Evolutionary conservation across 139 green algal genomes (phyloP), one percentile per base, ranked within the genome.

Genomic region (Yamagishiella unicocca): DNA sequence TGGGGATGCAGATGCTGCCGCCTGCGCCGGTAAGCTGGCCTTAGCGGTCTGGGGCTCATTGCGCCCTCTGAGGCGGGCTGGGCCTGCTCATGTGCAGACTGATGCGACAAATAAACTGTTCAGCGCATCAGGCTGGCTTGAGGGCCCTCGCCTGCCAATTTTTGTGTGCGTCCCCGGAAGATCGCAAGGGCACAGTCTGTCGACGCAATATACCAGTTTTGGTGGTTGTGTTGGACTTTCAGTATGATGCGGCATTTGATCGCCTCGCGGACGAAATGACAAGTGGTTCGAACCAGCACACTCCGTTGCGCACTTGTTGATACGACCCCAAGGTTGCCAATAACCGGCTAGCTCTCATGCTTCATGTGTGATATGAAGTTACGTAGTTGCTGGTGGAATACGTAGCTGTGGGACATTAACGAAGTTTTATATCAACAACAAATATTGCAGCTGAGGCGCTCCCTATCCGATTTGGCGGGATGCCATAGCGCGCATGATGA

Each of bases 191-290:
- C n/a, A n/a, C n/a, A n/a, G n/a, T n/a, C n/a, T n/a, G n/a, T n/a
- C n/a, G 25, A 45, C 25, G 31, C 66, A 74, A 27, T 33, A 24
- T 45, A 46, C 66, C 66, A 74, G 66, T 74, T 74, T 74, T 74
- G 66, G 66, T 35, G 55, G 55, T 66, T 66, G 55, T 29, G 66
- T 45, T 42, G 25, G 29, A 35, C 66, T 74, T 74, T 19, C 33
- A 35, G 66, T 46, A 45, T 74, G 43, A 74, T 46, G 66, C 66
- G 37, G 66, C 66, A 74, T 74, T 74, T 74, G 66, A 74, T 74
- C n/a, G 66, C 33, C 33, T 74, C 31, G 66, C 31, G 37, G 66
- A 72, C 24, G 24, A 2, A 46, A 45, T 27, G 9, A 73, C n/a
- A n/a, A n/a, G n/a, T n/a, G n/a, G n/a, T n/a, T n/a, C n/a, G n/a